Evolutionary conservation across 805 yeast genomes (phyloP).

Genomic region (Sugiyamaella mastotermitis): DNA sequence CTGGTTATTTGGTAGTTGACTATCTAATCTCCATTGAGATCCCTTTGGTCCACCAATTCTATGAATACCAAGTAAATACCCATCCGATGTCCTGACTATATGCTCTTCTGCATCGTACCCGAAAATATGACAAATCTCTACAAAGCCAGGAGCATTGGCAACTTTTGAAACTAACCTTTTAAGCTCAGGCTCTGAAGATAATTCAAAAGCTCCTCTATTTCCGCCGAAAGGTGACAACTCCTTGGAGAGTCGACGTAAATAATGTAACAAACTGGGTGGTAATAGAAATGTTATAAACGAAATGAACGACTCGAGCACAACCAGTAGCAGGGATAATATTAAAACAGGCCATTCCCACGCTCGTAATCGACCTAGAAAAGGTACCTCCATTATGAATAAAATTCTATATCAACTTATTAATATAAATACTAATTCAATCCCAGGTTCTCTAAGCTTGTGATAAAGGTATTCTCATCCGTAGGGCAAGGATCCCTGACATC

Average conservation of each 20-base stretch:
- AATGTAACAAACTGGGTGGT: slow-evolving; percentile 23
- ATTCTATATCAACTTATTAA: no score
- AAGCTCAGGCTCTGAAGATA: slow-evolving; percentile 7
- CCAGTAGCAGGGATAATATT: slow-evolving; percentile 27
- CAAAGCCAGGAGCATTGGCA: slow-evolving; percentile 36
- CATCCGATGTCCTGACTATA: slow-evolving; percentile 70
- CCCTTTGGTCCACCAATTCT: slow-evolving; percentile 39
- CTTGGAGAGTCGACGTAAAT: slow-evolving; percentile 20
- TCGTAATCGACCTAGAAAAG: slow-evolving; percentile 28
- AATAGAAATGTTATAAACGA: slow-evolving; percentile 26
- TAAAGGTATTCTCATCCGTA: no score
- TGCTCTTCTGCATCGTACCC: slow-evolving; percentile 73
- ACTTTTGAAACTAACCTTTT: slow-evolving; percentile 15
- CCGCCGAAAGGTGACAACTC: slow-evolving; percentile 5
- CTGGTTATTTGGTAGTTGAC: slow-evolving; percentile 1
- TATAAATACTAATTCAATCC: no score
- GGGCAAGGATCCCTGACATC: no score
- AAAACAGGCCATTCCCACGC: slow-evolving; percentile 31
- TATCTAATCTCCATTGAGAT: slow-evolving; percentile 12
- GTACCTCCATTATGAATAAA: slow-evolving; percentile 20
- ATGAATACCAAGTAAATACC: slow-evolving; percentile 70
- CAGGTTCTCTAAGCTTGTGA: no score
- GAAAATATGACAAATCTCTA: slow-evolving; percentile 59
- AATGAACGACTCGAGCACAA: slow-evolving; percentile 25
- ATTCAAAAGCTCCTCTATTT: slow-evolving; percentile 1